Percentiles rank a stretch among this genome's conserved stretches.
These are phyloP conservation scores for Flaveria floridana DNA, from an alignment of 140 eudicot genomes.

Conservation along the genomic window DNA sequence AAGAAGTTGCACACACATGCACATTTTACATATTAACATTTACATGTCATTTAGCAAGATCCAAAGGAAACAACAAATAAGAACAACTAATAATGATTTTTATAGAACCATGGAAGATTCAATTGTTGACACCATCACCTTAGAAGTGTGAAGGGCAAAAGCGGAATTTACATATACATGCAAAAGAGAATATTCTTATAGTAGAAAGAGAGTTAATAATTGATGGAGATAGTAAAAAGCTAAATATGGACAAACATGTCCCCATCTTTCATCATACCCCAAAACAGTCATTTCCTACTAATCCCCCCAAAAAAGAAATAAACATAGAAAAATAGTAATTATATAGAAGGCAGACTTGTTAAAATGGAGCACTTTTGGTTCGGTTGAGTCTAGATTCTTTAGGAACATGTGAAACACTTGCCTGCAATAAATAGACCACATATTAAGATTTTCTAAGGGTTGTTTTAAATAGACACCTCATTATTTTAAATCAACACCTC, in stretches of 20 bases:
- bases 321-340: background rate
- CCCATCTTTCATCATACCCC: constrained; percentile 26
- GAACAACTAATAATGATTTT: no score
- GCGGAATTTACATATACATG: no score
- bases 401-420: constrained; percentile 17
- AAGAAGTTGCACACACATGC: no score
- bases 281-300: constrained; percentile 22
- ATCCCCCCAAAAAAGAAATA: background rate
- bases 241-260: constrained; percentile 31
- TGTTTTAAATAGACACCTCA: no score
- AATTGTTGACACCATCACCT: background rate
- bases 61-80: no score
- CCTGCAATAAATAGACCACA: constrained; percentile 20
- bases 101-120: no score
- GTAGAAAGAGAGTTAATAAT: background rate
- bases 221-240: constrained; percentile 19
- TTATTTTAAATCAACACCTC: no score
- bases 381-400: constrained; percentile 30
- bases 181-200: background rate
- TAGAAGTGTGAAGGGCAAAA: background rate
- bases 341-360: constrained; percentile 18
- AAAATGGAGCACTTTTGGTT: constrained; percentile 54
- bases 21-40: no score
- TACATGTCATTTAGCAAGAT: no score
- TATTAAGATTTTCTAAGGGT: no score